Evolutionary conservation across 2,329 filamentous ascomycete genomes (phyloP).

Genomic region (Didymella pinodella): DNA sequence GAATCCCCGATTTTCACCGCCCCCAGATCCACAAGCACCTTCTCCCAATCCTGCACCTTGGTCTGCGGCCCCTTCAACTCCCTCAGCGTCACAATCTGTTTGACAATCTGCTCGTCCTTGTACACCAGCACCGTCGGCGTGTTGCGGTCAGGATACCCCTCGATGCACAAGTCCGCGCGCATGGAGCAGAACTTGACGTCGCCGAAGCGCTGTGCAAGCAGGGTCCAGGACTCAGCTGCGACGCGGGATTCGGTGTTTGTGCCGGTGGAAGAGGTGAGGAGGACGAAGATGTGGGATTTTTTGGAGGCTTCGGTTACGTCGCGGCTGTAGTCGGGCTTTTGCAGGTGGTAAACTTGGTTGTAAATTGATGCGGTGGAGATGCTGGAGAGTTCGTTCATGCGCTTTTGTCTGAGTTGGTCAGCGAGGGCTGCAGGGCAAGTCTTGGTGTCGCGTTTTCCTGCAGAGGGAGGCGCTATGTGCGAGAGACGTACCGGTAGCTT

Average conservation of each 20-base stretch:
- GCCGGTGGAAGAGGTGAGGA: conserved; percentile 79
- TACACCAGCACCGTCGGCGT: conserved; percentile 95
- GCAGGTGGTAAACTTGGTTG: conserved; percentile 89
- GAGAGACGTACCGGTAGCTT: conserved; percentile 69
- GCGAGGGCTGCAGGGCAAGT: background rate
- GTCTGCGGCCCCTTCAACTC: conserved; percentile 71
- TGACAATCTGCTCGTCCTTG: conserved; percentile 88
- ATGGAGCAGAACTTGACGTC: conserved; percentile 99
- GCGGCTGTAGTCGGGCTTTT: conserved; percentile 90
- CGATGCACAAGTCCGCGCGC: conserved; percentile 88
- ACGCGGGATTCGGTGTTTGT: conserved; percentile 86
- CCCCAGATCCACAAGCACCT: conserved; percentile 80
- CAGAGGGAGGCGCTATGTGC: too few species aligned
- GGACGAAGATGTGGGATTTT: conserved; percentile 73
- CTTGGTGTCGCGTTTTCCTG: too few species aligned
- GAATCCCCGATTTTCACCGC: conserved; percentile 81
- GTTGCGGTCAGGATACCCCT: conserved; percentile 93
- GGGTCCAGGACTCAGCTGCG: conserved; percentile 83
- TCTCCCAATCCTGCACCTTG: conserved; percentile 70
- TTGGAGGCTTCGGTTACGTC: conserved; percentile 92
- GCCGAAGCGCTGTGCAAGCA: conserved; percentile 83
- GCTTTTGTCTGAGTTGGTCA: conserved; percentile 67
- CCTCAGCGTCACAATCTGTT: conserved; percentile 87
- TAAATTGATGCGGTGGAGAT: conserved; percentile 80
- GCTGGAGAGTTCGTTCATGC: conserved; percentile 79